Evolutionary conservation across 352 stramenopile species (phyloP).

Genomic region (Phytophthora fragariae): DNA sequence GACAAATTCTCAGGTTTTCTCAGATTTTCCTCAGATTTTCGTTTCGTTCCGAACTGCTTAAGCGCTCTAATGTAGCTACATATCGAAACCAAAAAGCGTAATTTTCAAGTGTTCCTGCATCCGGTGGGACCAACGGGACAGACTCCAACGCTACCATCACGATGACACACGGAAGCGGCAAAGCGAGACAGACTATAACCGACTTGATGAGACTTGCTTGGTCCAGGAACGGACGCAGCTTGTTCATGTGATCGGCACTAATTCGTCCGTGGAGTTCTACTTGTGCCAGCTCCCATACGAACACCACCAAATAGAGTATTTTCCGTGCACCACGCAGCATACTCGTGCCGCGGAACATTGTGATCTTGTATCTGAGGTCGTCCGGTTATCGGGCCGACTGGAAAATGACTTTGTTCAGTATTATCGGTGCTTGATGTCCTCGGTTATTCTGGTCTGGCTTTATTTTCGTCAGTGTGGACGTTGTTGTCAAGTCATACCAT

Average conservation of each 20-base stretch:
- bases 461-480: neutral
- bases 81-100: neutral
- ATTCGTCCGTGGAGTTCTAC: constrained; percentile 18
- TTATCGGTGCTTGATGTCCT: neutral
- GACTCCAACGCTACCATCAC: constrained; percentile 3
- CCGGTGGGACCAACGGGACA: neutral
- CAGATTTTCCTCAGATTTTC: no score
- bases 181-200: neutral
- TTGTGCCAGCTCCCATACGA: constrained; percentile 13
- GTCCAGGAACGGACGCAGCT: constrained; percentile 1
- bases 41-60: no score
- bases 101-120: neutral
- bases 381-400: no score
- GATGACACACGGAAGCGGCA: constrained; percentile 2
- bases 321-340: neutral
- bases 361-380: neutral
- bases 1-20: no score
- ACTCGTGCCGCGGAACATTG: neutral
- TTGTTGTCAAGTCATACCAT: neutral
- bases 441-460: neutral
- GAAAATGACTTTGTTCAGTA: neutral
- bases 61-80: neutral
- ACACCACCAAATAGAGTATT: neutral
- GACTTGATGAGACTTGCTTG: constrained; percentile 8
- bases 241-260: neutral